A percentile compares a stretch with the other conserved stretches of the same genome.
Evolutionary conservation across 257 asterid species (phyloP).

Genomic region (Nicotiana tabacum): DNA sequence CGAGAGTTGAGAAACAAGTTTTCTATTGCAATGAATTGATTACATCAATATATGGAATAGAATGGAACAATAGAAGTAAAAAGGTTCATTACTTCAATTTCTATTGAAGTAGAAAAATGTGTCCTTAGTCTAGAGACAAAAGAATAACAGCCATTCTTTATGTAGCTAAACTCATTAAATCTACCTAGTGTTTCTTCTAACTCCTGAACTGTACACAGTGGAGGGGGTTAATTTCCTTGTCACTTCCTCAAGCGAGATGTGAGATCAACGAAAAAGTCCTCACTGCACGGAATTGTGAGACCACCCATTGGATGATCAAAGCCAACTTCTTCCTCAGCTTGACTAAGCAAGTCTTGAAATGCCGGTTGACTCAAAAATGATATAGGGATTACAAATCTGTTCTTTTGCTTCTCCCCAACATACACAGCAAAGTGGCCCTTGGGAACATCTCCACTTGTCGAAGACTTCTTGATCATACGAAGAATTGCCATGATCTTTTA

Average conservation of each 20-base stretch:
- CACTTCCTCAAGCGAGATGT: slow-evolving; percentile 21
- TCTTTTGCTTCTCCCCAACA: slow-evolving; percentile 43
- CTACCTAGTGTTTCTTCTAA: neutral
- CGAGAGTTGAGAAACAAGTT: too few species aligned
- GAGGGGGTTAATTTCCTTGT: neutral
- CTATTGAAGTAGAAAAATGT: neutral
- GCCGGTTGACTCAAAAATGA: slow-evolving; percentile 35
- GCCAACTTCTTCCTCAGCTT: slow-evolving; percentile 37
- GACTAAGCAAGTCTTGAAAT: slow-evolving; percentile 37
- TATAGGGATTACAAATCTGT: slow-evolving; percentile 29
- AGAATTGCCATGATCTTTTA: neutral
- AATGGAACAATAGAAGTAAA: neutral
- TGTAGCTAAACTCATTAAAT: neutral
- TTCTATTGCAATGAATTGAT: neutral
- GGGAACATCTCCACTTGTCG: slow-evolving; percentile 28
- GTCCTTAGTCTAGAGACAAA: neutral
- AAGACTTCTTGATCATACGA: neutral
- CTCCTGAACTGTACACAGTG: neutral
- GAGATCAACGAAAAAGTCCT: slow-evolving; percentile 27
- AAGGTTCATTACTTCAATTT: neutral
- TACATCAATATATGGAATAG: neutral
- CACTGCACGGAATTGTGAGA: slow-evolving; percentile 44
- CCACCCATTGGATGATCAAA: slow-evolving; percentile 60
- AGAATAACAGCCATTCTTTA: neutral
- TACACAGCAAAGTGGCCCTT: slow-evolving; percentile 56